Conservation (phyloP, 1,284 basidiomycete genomes). For the Pseudozyma thailandica region DNA sequence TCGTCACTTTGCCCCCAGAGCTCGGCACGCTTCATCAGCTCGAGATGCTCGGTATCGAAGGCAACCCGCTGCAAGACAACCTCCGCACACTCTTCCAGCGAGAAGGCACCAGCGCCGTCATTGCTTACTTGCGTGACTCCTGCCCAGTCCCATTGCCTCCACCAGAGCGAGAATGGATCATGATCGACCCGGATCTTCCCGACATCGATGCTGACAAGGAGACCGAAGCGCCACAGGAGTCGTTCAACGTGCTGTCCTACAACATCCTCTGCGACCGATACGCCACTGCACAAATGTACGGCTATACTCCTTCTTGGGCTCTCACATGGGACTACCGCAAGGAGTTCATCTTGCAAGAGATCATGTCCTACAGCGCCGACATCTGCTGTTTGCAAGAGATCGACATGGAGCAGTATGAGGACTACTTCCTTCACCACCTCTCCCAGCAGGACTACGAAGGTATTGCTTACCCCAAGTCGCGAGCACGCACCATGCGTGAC, state of each 20-base stretch:
- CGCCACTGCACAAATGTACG: slow-evolving; percentile 90
- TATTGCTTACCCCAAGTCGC: slow-evolving; percentile 90
- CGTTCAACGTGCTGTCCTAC: slow-evolving; percentile 86
- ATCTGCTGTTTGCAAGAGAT: slow-evolving; percentile 92
- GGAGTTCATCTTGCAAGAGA: slow-evolving; percentile 86
- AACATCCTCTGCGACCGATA: slow-evolving; percentile 94
- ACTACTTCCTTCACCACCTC: slow-evolving; percentile 86
- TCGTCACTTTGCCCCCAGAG: slow-evolving; percentile 84
- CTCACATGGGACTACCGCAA: slow-evolving; percentile 94
- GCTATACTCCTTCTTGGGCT: slow-evolving; percentile 97
- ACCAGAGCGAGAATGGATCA: slow-evolving; percentile 84
- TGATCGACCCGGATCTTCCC: slow-evolving; percentile 77
- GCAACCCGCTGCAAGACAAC: slow-evolving; percentile 86
- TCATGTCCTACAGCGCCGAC: slow-evolving; percentile 85
- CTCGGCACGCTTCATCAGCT: slow-evolving; percentile 91
- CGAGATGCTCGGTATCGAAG: slow-evolving; percentile 92
- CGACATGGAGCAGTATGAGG: slow-evolving; percentile 91
- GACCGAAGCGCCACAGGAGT: slow-evolving; percentile 69
- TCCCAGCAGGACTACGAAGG: slow-evolving; percentile 86
- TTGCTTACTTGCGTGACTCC: slow-evolving; percentile 87
- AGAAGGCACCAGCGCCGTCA: slow-evolving; percentile 87
- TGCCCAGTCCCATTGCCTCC: slow-evolving; percentile 84
- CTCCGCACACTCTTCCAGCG: slow-evolving; percentile 87
- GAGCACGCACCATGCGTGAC: slow-evolving; percentile 92
- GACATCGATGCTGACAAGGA: slow-evolving; percentile 68